Conservation (phyloP, 371 early-diverging fungal species). For the Mortierella sp. region DNA sequence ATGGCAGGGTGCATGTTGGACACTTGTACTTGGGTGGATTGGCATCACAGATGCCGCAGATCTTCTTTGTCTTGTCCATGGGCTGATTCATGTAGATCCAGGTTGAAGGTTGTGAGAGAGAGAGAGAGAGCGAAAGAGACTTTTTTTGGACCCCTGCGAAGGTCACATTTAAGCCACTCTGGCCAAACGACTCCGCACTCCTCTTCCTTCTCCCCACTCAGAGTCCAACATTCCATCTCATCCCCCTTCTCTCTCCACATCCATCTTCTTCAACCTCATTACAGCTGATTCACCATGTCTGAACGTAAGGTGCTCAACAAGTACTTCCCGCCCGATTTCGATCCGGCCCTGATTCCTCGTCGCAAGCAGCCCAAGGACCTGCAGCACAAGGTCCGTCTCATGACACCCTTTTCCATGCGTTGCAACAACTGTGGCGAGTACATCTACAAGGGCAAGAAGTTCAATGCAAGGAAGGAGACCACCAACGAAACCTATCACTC, state of each 20-base stretch:
- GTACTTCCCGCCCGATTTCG: constrained; percentile 96
- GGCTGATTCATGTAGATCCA: neutral
- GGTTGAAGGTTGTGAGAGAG: constrained; percentile 3
- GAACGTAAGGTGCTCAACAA: constrained; percentile 92
- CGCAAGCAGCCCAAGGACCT: constrained; percentile 82
- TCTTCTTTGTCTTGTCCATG: constrained; percentile 49
- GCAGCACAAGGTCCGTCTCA: constrained; percentile 94
- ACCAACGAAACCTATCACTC: constrained; percentile 85
- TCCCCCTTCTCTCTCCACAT: neutral
- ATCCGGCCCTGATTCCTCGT: constrained; percentile 79
- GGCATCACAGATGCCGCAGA: constrained; percentile 40
- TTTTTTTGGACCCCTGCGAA: too few species aligned
- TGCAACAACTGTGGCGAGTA: constrained; percentile 96
- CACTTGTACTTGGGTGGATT: constrained; percentile 49
- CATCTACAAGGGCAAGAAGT: constrained; percentile 96
- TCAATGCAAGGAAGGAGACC: constrained; percentile 95
- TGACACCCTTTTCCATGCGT: constrained; percentile 98
- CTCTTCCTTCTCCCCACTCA: too few species aligned
- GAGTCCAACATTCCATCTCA: neutral
- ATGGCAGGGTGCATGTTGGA: constrained; percentile 43
- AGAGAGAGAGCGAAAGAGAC: too few species aligned
- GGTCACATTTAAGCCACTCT: too few species aligned
- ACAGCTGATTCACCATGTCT: constrained; percentile 62
- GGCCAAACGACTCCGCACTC: too few species aligned
- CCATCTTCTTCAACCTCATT: neutral